Evolutionary conservation across 805 yeast species (phyloP), one percentile per base, ranked within the genome.

Genomic region (Yarrowia sp.): DNA sequence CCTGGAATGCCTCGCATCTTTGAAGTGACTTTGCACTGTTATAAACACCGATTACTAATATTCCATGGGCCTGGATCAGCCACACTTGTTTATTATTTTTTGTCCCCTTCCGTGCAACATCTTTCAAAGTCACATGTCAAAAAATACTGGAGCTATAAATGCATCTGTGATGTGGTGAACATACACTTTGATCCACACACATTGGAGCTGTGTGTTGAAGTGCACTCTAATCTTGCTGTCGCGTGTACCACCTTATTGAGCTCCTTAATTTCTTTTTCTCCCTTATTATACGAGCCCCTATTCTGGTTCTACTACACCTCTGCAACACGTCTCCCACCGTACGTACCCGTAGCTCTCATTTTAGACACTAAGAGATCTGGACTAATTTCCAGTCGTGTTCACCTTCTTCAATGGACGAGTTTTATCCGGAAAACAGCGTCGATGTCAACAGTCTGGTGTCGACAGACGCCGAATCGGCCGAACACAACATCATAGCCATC

Each of bases 391-490:
- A 12, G 30, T 36, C 33, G 15, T 34, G 8, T 36, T 36, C 40
- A 34, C 38, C 42, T 19, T 42, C 58, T 33, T 3, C 33, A 7
- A 52, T 52, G 58, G 58, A 52, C 43, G 43, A 52, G 43, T 52
- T 52, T 13, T 52, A 52, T 15, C 58, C 58, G 2, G 58, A 52
- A 52, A 52, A 52, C 58, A 52, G 58, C 42, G 58, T 52, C 20
- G 58, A 52, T 36, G 58, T 52, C 43, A 19, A 52, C 58, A 36
- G 33, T 19, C 43, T 52, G 42, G 58, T 52, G 33, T 52, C 58
- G 14, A 19, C 43, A 7, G 58, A 52, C 42, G 58, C 43, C 13
- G 33, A 52, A 12, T 52, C 58, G 3, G 58, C 58, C 12, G 58
- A 52, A 19, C 42, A 36, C 43, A 52, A 52, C 58, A 52, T 52